Evolutionary conservation across 129 eudicot genomes (phyloP).

Genomic region (Cynara cardunculus): DNA sequence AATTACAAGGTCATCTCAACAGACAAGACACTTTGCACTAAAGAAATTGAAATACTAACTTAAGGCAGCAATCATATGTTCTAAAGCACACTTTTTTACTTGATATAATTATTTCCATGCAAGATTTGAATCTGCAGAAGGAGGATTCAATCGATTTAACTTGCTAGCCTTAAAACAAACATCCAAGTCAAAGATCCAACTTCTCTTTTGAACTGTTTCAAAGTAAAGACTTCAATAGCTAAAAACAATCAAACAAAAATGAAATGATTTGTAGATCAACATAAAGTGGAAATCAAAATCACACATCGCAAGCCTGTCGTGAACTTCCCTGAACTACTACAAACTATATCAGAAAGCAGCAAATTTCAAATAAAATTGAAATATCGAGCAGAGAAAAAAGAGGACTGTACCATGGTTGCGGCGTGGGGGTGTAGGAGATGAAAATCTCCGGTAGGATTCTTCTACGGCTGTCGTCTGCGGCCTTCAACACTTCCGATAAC

Average conservation of each 20-base stretch:
- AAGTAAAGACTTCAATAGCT: background rate
- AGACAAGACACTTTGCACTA: background rate
- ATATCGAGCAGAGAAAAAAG: background rate
- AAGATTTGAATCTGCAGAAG: background rate
- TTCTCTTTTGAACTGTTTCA: background rate
- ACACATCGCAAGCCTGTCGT: background rate
- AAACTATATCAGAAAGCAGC: background rate
- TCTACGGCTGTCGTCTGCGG: background rate
- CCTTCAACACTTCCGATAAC: constrained; percentile 2
- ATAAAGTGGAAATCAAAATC: background rate
- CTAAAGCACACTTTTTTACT: background rate
- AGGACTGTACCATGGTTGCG: constrained; percentile 2
- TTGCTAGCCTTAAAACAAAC: background rate
- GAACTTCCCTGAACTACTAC: background rate
- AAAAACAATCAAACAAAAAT: background rate
- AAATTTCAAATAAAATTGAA: background rate
- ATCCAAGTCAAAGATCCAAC: background rate
- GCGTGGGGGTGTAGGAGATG: constrained; percentile 1
- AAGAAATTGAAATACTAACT: background rate
- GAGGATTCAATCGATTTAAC: background rate
- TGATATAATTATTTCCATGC: background rate
- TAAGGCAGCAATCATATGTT: background rate
- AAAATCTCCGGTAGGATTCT: background rate
- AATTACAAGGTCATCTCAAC: background rate
- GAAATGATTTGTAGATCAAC: background rate